phyloP scores from a whole-genome alignment of 345 rosid species.

The Geranium rotundifolium region DNA sequence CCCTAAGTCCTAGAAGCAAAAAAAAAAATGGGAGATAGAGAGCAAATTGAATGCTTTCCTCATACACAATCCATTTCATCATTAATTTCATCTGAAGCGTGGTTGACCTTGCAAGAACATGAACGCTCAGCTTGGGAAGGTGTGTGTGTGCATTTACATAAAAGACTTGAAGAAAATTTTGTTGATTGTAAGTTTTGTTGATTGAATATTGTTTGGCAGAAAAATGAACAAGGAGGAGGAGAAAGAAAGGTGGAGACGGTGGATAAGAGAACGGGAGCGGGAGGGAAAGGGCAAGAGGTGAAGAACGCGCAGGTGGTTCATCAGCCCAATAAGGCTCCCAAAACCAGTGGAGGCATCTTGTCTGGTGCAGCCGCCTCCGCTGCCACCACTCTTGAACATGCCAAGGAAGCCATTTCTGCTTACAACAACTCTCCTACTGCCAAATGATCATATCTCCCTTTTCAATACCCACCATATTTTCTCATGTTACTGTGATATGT shows the following conservation, averaged over 20 bases:
- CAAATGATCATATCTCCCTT: neutral
- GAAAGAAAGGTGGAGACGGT: constrained; percentile 33
- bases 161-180: too few relatives aligned
- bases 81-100: too few relatives aligned
- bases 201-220: too few relatives aligned
- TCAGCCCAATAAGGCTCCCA: constrained; percentile 17
- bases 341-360: constrained; percentile 51
- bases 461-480: neutral
- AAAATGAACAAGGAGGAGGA: constrained; percentile 16
- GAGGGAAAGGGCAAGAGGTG: constrained; percentile 38
- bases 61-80: too few relatives aligned
- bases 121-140: too few relatives aligned
- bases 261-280: constrained; percentile 30
- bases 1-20: too few relatives aligned
- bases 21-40: too few relatives aligned
- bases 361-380: constrained; percentile 52
- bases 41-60: too few relatives aligned
- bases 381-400: constrained; percentile 39
- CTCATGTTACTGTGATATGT: neutral
- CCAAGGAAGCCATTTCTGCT: constrained; percentile 29
- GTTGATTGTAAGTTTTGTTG: too few relatives aligned
- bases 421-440: constrained; percentile 9
- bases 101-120: too few relatives aligned
- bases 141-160: too few relatives aligned
- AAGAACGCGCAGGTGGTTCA: constrained; percentile 43